phyloP scores from a whole-genome alignment of 2,329 filamentous ascomycete species.

The Aphanocladium album region DNA sequence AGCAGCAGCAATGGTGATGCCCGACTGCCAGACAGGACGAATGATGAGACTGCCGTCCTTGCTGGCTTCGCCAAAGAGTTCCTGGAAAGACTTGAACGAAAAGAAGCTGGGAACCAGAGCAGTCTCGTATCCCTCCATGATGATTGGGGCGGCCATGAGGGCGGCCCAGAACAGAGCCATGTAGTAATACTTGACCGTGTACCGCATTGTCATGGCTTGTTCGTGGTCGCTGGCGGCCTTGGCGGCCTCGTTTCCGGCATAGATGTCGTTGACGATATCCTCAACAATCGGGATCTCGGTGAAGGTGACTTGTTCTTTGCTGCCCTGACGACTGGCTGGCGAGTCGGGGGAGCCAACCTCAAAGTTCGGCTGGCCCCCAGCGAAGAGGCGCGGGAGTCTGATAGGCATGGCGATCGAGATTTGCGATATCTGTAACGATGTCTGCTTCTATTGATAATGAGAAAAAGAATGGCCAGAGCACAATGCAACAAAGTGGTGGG shows the following conservation, averaged over 20 bases:
- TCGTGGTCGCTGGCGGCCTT: conserved; percentile 14
- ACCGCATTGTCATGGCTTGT: conserved; percentile 15
- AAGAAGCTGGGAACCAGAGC: conserved; percentile 21
- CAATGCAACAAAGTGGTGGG: too few relatives aligned
- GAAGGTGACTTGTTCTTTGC: not conserved
- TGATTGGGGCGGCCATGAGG: conserved; percentile 24
- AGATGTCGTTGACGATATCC: conserved; percentile 13
- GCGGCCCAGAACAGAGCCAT: conserved; percentile 16
- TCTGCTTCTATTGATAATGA: not conserved
- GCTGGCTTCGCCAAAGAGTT: conserved; percentile 4
- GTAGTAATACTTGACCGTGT: conserved; percentile 15
- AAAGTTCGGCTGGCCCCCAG: not conserved
- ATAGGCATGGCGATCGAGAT: not conserved
- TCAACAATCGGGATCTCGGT: not conserved
- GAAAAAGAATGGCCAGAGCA: not conserved
- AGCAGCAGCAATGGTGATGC: conserved; percentile 15
- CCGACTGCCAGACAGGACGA: conserved; percentile 14
- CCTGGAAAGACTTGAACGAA: conserved; percentile 13
- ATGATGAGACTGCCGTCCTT: not conserved
- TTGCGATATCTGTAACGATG: not conserved
- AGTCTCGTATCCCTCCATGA: conserved; percentile 31
- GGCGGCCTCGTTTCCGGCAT: conserved; percentile 14
- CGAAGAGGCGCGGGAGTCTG: not conserved
- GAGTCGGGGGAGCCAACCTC: not conserved
- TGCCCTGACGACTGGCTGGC: not conserved